Evolutionary conservation across 2,329 filamentous ascomycete genomes (phyloP), one percentile per base, ranked within the genome.

Genomic region (Knufia fluminis): DNA sequence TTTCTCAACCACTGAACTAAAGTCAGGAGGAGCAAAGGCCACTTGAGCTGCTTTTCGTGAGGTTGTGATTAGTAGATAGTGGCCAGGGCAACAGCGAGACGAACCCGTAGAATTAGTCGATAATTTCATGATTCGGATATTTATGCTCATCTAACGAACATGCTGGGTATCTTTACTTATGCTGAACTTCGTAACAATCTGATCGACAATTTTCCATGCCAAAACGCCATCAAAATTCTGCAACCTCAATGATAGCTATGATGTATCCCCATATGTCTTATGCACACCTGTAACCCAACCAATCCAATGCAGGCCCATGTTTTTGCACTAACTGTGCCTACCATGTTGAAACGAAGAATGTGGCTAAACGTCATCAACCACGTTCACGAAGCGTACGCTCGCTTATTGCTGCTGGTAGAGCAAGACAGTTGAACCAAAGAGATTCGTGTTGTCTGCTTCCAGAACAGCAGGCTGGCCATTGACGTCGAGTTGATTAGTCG

Each of bases 401-500:
- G 33, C 16, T 23, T 46, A 50, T 22, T 28, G n/a, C 32, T 52
- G 45, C 45, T 60, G 45, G 51, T 80, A 81, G 44, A 71, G 59
- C 22, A 78, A 77, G 51, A 85, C 66, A 22, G 79, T 77, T 3
- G 77, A 78, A 58, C 80, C 82, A 60, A 81, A 85, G 58, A 73
- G 80, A 65, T 80, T 83, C 49, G 77, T 70, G 67, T 85, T 84
- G 63, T 83, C 78, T 46, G 64, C 66, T 57, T 82, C 78, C 3
- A 77, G 63, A 42, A 74, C 77, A 1, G 68, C 69, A 12, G 70
- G 66, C 60, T 72, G 57, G 33, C 80, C 80, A 57, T 84, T 70
- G 16, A 83, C 62, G 1, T 76, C 81, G 52, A 89, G 68, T 83
- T 89, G 88, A 68, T 86, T 87, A 46, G 76, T 71, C 19, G 80